Conservation (phyloP, 225 moss, liverwort and hornwort species). For the Bryoerythrophyllum caledonicum region DNA sequence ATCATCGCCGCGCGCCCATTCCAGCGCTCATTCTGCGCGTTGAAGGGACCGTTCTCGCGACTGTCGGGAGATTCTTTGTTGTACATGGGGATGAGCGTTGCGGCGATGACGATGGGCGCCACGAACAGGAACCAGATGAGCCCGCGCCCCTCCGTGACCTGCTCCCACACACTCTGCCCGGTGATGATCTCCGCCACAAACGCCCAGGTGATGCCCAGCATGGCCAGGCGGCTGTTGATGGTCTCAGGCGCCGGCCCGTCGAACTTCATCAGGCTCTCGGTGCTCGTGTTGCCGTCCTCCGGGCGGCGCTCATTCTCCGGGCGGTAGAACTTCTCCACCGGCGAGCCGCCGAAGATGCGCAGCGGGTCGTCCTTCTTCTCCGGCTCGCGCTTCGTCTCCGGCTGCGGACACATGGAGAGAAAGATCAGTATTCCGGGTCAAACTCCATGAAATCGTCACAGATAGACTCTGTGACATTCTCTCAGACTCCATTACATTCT, state of each 20-base stretch:
- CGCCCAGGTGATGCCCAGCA: constrained; percentile 89
- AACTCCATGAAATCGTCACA: neutral
- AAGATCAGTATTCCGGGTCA: neutral
- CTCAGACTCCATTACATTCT: too few species aligned
- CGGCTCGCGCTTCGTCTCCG: constrained; percentile 54
- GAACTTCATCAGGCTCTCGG: constrained; percentile 66
- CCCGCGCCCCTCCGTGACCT: constrained; percentile 45
- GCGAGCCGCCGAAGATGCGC: constrained; percentile 30
- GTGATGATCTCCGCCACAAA: constrained; percentile 45
- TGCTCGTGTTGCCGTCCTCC: constrained; percentile 60
- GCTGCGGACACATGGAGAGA: neutral
- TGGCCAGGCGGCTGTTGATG: constrained; percentile 78
- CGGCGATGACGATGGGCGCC: constrained; percentile 61
- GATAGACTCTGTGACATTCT: too few species aligned
- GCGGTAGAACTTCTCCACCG: constrained; percentile 52
- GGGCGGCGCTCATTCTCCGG: constrained; percentile 74
- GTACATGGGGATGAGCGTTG: constrained; percentile 71
- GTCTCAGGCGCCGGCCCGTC: constrained; percentile 90
- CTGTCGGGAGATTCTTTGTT: constrained; percentile 71
- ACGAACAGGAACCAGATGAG: constrained; percentile 68
- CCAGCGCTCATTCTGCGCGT: constrained; percentile 39
- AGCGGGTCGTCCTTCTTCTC: constrained; percentile 52
- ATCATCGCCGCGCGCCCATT: constrained; percentile 42
- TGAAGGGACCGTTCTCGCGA: constrained; percentile 30
- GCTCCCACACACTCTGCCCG: constrained; percentile 58